Base-by-base conservation (phyloP, 2,329 filamentous ascomycete genomes). In the Talaromyces rugulosus region DNA sequence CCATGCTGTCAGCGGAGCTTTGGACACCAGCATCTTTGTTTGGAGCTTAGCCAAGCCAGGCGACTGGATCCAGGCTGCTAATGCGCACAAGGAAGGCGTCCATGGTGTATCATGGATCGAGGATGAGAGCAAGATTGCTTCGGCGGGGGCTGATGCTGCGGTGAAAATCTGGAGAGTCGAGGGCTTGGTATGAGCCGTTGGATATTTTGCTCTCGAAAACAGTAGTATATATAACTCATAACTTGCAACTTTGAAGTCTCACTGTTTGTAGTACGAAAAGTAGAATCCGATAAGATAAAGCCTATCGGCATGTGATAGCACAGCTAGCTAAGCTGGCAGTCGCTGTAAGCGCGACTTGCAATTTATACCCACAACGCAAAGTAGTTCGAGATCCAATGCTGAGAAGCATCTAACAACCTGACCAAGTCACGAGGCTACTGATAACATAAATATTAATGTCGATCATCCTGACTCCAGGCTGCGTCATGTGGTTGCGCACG, bases 81-180 rank as follows among this genome's bases (percentile, higher is more conserved):
- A 96, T 72, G 92, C 94, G 56, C 95, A 99, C 79, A 97, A 97
- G 79, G 95, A 98, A 72, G 95, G 95, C 9, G 92, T 98, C 18
- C 92, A 89, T 67, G 94, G 91, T 16, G 89, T 98, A 16, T 84
- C 84, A 12, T 99, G 94, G 92, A 82, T 91, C 14, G 83, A 83
- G 31, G 86, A 84, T 8, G 81, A 82, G 62, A 76, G 76, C 18
- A 91, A 85, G 77, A 82, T 98, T 56, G 87, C 90, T 9, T 96
- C 89, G 68, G 86, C 87, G 4, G 95, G 95, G 53, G 90, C 88
- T 11, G 95, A 99, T 82, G 94, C 91, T 36, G 89, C 91, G 0
- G 85, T 99, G 55, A 99, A 98, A 82, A 83, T 94, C 56, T 99
- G 95, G 95, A 83, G 79, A 65, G 84, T 91, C 4, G 79, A 83